Evolutionary conservation across 768 basidiomycete species (phyloP), one percentile per base, ranked within the genome.

Genomic region (Tricholoma matsutake): DNA sequence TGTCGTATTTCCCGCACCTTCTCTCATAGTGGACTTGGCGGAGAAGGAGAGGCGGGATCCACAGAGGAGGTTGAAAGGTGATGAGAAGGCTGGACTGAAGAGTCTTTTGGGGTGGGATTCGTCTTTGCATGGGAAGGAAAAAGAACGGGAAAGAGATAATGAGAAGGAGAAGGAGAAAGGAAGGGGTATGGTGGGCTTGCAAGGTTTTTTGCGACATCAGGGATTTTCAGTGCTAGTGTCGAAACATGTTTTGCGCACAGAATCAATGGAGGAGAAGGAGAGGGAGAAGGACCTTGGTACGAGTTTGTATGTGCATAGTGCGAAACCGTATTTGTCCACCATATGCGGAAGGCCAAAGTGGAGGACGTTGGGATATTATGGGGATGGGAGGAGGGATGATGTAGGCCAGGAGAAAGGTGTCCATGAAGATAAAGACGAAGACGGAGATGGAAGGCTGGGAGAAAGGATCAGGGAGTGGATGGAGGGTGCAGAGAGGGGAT

Each of bases 21-120:
- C 69, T 5, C 71, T 88, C 2, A 67, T 90, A 7, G 67, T 77
- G 0, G 73, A 77, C 8, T 77, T 90, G 16, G 81, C 83, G 0
- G 77, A 78, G 58, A 79, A 79, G 56, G 87, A 87, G 69, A 74
- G 71, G 61, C 62, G 64, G 20, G 73, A 76, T 32, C 75, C 76
- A 6, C 63, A 65, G 35, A 67, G 79, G 0, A 69, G 76, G 39
- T 69, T 88, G 18, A 78, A 75, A 25, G 87, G 83, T 8, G 85
- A 87, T 63, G 88, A 89, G 70, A 77, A 76, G 54, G 76, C 76
- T 0, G 86, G 80, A 22, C 68, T 89, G 28, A 64, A 64, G 22
- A 83, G 81, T 61, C 64, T 89, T 3, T 74, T 87, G 0, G 88
- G 88, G 1, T 91, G 88, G 87, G 81, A 84, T 41, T 76, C 2